Percentiles rank a stretch among this genome's conserved stretches.
phyloP scores from a whole-genome alignment of 192 early-diverging fungal genomes.

The Physocladia obscura region DNA sequence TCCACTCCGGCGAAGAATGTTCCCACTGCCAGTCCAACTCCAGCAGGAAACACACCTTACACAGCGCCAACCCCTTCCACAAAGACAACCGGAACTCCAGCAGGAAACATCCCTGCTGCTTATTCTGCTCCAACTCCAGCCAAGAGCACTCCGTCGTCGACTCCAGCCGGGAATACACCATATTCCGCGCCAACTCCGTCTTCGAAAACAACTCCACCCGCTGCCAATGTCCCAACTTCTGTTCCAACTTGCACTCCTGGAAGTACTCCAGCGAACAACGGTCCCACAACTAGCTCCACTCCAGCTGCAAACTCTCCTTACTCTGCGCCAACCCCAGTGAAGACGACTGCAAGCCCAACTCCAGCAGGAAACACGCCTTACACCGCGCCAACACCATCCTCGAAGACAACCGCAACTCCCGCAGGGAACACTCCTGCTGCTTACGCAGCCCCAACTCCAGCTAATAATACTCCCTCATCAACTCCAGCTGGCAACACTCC shows the following conservation, averaged over 20 bases:
- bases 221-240: not conserved
- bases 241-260: not conserved
- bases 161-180: slow-evolving; percentile 1
- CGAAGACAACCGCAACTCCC: too few relatives aligned
- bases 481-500: not conserved
- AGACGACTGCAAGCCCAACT: not conserved
- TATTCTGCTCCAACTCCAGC: not conserved
- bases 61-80: not conserved
- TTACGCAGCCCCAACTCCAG: too few relatives aligned
- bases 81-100: too few relatives aligned
- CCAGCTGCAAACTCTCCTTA: not conserved
- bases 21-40: not conserved
- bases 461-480: not conserved
- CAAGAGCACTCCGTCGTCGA: not conserved
- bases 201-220: not conserved
- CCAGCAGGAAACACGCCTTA: not conserved
- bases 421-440: not conserved
- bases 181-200: not conserved
- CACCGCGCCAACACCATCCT: not conserved
- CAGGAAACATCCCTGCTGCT: not conserved
- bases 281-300: too few relatives aligned
- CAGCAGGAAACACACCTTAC: slow-evolving; percentile 2
- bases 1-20: too few relatives aligned
- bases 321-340: not conserved
- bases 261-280: too few relatives aligned